Percentiles rank a stretch among this genome's conserved stretches.
phyloP scores from a whole-genome alignment of 1,139 yeast genomes.

The Zygoascus meyerae region DNA sequence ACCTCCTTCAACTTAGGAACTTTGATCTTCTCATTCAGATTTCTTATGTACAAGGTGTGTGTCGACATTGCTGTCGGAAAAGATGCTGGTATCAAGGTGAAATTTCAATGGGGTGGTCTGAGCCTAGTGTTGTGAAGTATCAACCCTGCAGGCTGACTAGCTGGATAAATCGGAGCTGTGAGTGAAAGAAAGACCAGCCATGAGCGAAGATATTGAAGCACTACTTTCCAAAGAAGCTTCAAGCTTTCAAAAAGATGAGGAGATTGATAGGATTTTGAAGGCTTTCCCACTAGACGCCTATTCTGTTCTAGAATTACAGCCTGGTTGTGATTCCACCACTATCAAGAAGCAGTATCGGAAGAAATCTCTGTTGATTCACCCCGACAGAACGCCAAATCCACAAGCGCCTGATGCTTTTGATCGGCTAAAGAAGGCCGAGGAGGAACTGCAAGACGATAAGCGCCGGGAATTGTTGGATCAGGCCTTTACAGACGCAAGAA shows the following conservation, averaged over 20 bases:
- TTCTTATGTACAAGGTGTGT: slow-evolving; percentile 48
- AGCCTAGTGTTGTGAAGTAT: not conserved
- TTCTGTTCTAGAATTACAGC: slow-evolving; percentile 50
- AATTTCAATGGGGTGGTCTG: not conserved
- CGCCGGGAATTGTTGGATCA: slow-evolving; percentile 36
- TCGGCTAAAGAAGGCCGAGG: slow-evolving; percentile 38
- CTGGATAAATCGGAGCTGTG: not conserved
- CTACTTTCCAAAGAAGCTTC: slow-evolving; percentile 31
- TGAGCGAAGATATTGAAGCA: slow-evolving; percentile 11
- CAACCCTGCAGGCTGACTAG: not conserved
- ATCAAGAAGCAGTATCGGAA: slow-evolving; percentile 49
- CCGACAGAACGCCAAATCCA: slow-evolving; percentile 54
- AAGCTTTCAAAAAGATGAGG: slow-evolving; percentile 39
- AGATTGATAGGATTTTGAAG: slow-evolving; percentile 48
- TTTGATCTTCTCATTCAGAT: slow-evolving; percentile 66
- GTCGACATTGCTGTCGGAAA: no score
- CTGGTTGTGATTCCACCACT: slow-evolving; percentile 38
- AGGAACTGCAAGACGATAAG: slow-evolving; percentile 33
- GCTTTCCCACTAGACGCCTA: slow-evolving; percentile 50
- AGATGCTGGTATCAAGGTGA: no score
- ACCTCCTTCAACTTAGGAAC: slow-evolving; percentile 44
- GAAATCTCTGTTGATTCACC: slow-evolving; percentile 61
- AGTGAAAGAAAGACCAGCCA: not conserved
- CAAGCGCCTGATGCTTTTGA: slow-evolving; percentile 63
- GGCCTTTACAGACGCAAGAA: slow-evolving; percentile 41